Conservation (phyloP, 164 flowering plant genomes). For the Tetrastigma voinierianum region DNA sequence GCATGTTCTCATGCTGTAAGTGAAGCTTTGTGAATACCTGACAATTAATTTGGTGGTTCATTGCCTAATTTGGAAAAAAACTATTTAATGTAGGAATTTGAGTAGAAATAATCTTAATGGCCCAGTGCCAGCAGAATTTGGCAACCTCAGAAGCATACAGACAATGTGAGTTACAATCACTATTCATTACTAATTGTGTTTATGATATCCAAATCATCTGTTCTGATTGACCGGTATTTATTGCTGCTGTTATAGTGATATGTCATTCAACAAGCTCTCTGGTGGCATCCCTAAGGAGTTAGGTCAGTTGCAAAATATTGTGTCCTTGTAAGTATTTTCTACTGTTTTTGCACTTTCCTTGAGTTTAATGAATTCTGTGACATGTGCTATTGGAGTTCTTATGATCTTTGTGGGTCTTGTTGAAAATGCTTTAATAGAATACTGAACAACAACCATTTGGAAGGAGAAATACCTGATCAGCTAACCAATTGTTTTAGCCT, state of each 20-base stretch:
- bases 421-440: slow-evolving; percentile 38
- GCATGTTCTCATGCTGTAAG: slow-evolving; percentile 85
- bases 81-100: slow-evolving; percentile 43
- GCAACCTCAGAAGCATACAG: slow-evolving; percentile 76
- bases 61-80: neutral
- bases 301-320: slow-evolving; percentile 77
- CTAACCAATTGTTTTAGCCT: slow-evolving; percentile 80
- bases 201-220: neutral
- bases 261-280: slow-evolving; percentile 69
- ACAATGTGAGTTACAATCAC: slow-evolving; percentile 46
- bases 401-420: neutral
- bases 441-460: slow-evolving; percentile 63
- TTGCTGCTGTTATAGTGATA: slow-evolving; percentile 43
- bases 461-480: slow-evolving; percentile 72
- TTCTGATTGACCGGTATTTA: neutral
- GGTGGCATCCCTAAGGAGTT: slow-evolving; percentile 72
- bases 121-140: slow-evolving; percentile 67
- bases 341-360: neutral
- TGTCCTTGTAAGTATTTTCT: slow-evolving; percentile 50
- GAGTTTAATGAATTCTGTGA: neutral
- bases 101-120: slow-evolving; percentile 68
- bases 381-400: neutral
- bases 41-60: neutral
- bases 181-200: neutral
- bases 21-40: neutral